Evolutionary conservation across 2,329 filamentous ascomycete genomes (phyloP), one percentile per base, ranked within the genome.

Genomic region (Atkinsonella texensis): DNA sequence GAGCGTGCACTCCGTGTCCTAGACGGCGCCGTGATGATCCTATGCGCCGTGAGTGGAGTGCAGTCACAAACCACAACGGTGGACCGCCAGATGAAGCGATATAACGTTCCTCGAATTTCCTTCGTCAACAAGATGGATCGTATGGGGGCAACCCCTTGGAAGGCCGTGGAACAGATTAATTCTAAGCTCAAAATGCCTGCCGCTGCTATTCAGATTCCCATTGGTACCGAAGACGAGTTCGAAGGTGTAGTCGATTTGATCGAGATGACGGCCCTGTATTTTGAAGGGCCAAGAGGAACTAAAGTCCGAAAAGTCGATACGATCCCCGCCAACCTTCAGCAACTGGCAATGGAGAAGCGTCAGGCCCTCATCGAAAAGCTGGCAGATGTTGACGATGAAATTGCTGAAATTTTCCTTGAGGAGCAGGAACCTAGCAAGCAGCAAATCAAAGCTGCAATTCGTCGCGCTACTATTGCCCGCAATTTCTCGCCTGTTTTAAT

Each of bases 41-140:
- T 98, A 52, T 98, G 93, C 67, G 93, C 93, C 55, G 93, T 97
- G 55, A 95, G 88, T 62, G 93, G 93, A 65, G 93, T 98, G 35
- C 93, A 98, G 72, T 91, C 85, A 65, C 93, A 98, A 72, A 98
- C 93, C 18, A 96, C 96, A 61, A 98, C 93, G 1, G 93, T 98
- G 57, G 90, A 98, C 69, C 81, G 93, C 60, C 93, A 98, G 74
- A 98, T 98, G 93, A 88, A 89, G 74, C 84, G 93, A 60, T 98
- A 98, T 76, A 91, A 97, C 65, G 84, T 98, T 56, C 93, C 93
- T 55, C 81, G 93, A 61, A 84, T 98, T 67, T 95, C 87, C 51
- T 98, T 98, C 64, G 83, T 98, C 67, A 98, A 98, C 76, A 98
- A 98, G 78, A 97, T 98, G 91, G 93, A 98, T 65, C 85, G 93